A percentile compares a stretch with the other conserved stretches of the same genome.
Evolutionary conservation across 1,139 yeast genomes (phyloP).

Genomic region (Blastobotrys persicus): DNA sequence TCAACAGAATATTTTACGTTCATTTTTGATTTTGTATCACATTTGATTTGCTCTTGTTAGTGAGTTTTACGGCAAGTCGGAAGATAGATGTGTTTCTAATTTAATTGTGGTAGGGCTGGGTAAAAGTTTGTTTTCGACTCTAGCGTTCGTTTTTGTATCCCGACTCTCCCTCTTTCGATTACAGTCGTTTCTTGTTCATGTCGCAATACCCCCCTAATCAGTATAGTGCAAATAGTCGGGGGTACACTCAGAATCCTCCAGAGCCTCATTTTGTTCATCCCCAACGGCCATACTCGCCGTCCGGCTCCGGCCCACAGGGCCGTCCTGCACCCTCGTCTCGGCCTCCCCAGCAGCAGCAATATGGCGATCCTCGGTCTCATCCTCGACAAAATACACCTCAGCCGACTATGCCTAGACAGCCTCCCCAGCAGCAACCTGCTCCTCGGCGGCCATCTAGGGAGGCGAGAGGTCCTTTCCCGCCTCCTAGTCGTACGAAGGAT

Average conservation of each 20-base stretch:
- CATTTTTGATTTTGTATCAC: neutral
- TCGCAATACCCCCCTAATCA: slow-evolving; percentile 12
- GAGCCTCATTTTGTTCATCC: slow-evolving; percentile 5
- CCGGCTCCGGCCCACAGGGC: slow-evolving; percentile 1
- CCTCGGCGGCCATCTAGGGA: slow-evolving; percentile 8
- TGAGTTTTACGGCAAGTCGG: neutral
- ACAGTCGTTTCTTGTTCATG: neutral
- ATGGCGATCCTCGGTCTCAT: slow-evolving; percentile 8
- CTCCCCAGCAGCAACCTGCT: slow-evolving; percentile 9
- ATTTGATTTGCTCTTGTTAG: neutral
- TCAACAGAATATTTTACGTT: neutral
- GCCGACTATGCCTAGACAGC: neutral
- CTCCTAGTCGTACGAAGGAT: slow-evolving; percentile 4
- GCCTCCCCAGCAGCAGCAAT: slow-evolving; percentile 12
- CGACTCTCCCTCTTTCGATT: neutral
- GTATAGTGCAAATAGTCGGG: slow-evolving; percentile 6
- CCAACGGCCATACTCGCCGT: slow-evolving; percentile 3
- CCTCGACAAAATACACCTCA: slow-evolving; percentile 4
- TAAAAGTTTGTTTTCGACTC: neutral
- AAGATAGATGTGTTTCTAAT: neutral
- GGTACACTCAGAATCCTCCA: slow-evolving; percentile 10
- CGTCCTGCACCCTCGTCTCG: slow-evolving; percentile 4
- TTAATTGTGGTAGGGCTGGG: neutral
- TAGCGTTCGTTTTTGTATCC: neutral
- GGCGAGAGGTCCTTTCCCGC: slow-evolving; percentile 5